Percentiles rank a stretch among this genome's conserved stretches.
These are phyloP conservation scores for Malassezia yamatoensis DNA, from an alignment of 1,284 basidiomycete species.

Conservation along the genomic window DNA sequence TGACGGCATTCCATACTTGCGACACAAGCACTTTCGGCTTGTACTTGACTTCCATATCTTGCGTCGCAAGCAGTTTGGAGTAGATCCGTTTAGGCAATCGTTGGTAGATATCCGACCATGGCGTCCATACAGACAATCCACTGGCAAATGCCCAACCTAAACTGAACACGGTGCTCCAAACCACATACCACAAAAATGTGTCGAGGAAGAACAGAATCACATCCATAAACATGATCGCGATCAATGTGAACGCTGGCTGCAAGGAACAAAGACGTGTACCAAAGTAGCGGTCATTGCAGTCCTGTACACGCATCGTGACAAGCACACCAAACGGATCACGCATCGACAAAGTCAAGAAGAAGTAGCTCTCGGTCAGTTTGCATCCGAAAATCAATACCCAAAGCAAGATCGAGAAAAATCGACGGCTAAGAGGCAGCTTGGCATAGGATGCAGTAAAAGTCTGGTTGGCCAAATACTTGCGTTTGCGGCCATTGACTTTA, in stretches of 20 bases:
- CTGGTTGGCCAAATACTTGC: constrained; percentile 48
- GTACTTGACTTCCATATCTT: constrained; percentile 49
- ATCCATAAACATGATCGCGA: constrained; percentile 47
- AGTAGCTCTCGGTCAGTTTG: constrained; percentile 49
- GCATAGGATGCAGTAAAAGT: constrained; percentile 47
- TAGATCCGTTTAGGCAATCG: constrained; percentile 48
- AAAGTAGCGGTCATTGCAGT: constrained; percentile 47
- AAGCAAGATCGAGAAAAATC: constrained; percentile 40
- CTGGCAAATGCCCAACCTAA: constrained; percentile 47
- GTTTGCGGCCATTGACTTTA: constrained; percentile 44
- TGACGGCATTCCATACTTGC: constrained; percentile 48
- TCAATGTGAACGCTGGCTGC: constrained; percentile 45
- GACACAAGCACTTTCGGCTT: constrained; percentile 49
- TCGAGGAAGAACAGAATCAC: constrained; percentile 47
- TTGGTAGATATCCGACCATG: constrained; percentile 48
- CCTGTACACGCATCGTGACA: constrained; percentile 43
- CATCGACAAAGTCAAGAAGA: constrained; percentile 47
- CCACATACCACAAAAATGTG: constrained; percentile 48
- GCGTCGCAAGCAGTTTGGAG: constrained; percentile 46
- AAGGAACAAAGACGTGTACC: constrained; percentile 40
- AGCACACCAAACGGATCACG: constrained; percentile 47
- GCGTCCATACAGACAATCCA: constrained; percentile 48
- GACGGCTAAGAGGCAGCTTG: constrained; percentile 30
- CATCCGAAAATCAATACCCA: constrained; percentile 46
- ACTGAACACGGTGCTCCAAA: constrained; percentile 48